A percentile compares a stretch with the other conserved stretches of the same genome.
These are phyloP conservation scores for Peltaster fructicola DNA, from an alignment of 2,329 filamentous ascomycete genomes.

Conservation along the genomic window DNA sequence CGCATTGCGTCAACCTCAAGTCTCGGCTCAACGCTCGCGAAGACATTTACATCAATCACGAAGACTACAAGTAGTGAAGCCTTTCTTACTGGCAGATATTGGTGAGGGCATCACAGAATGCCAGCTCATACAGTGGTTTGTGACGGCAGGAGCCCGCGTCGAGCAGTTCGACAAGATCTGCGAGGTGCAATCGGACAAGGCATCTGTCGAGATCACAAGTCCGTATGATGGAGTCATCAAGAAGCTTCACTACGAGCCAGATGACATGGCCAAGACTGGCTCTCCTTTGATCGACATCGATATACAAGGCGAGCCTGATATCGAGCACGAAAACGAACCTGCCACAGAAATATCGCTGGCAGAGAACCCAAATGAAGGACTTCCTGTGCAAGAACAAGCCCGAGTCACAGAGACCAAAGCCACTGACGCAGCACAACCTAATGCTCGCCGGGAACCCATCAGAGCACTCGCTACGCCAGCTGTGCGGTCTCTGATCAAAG, in stretches of 20 bases:
- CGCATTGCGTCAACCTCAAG: no score
- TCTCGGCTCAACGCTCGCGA: no score
- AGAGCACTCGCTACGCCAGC: slow-evolving; percentile 75
- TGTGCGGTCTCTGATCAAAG: slow-evolving; percentile 72
- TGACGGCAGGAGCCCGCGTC: slow-evolving; percentile 83
- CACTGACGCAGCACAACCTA: no score
- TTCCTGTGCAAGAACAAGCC: no score
- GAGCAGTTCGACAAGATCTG: slow-evolving; percentile 97
- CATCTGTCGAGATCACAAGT: slow-evolving; percentile 64
- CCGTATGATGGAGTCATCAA: slow-evolving; percentile 91
- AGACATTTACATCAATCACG: slow-evolving; percentile 13
- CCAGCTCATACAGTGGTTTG: slow-evolving; percentile 99
- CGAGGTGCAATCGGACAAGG: slow-evolving; percentile 97
- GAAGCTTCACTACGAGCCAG: slow-evolving; percentile 86
- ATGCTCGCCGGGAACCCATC: no score
- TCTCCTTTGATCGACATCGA: slow-evolving; percentile 89
- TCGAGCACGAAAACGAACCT: no score
- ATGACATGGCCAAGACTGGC: slow-evolving; percentile 90
- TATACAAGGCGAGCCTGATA: slow-evolving; percentile 58
- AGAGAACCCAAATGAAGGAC: no score
- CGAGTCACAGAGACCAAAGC: no score
- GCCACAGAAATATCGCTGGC: no score
- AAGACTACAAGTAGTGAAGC: slow-evolving; percentile 42
- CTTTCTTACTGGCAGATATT: slow-evolving; percentile 69
- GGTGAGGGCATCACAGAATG: slow-evolving; percentile 95